phyloP scores from a whole-genome alignment of 768 basidiomycete species.

The Tulasnella sp. region DNA sequence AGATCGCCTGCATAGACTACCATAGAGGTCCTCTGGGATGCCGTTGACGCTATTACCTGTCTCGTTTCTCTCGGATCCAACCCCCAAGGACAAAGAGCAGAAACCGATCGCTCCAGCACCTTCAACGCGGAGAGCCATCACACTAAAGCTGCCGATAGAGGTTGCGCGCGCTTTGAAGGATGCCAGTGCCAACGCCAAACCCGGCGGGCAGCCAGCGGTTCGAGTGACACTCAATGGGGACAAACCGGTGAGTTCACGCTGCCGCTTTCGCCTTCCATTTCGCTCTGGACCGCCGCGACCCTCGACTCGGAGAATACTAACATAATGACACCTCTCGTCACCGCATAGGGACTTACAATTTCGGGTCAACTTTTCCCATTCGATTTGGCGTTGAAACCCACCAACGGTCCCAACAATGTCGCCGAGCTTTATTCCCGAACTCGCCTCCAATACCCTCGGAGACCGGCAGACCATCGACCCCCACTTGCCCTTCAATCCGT shows the following conservation, averaged over 20 bases:
- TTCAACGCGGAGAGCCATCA: conserved; percentile 11
- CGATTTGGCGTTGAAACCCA: background rate
- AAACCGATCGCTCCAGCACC: conserved; percentile 7
- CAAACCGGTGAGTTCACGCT: conserved; percentile 22
- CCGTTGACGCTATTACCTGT: background rate
- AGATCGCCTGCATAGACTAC: background rate
- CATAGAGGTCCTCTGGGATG: background rate
- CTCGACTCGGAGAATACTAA: background rate
- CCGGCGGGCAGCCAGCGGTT: conserved; percentile 15
- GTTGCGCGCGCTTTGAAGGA: conserved; percentile 23
- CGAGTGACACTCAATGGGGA: conserved; percentile 19
- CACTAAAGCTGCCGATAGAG: conserved; percentile 18
- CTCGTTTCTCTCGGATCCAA: conserved; percentile 1
- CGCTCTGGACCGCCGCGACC: conserved; percentile 11
- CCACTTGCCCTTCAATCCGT: conserved; percentile 1
- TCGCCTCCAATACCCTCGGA: conserved; percentile 19
- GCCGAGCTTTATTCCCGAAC: conserved; percentile 16
- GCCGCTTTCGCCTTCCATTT: conserved; percentile 6
- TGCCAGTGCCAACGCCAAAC: conserved; percentile 6
- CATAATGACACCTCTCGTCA: background rate
- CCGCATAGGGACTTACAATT: conserved; percentile 20
- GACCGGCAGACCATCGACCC: conserved; percentile 21
- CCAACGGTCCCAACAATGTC: conserved; percentile 9
- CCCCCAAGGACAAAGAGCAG: conserved; percentile 1
- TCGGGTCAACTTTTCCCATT: conserved; percentile 19